phyloP scores from a whole-genome alignment of 2,329 filamentous ascomycete genomes.

The Botrytis sinoallii region DNA sequence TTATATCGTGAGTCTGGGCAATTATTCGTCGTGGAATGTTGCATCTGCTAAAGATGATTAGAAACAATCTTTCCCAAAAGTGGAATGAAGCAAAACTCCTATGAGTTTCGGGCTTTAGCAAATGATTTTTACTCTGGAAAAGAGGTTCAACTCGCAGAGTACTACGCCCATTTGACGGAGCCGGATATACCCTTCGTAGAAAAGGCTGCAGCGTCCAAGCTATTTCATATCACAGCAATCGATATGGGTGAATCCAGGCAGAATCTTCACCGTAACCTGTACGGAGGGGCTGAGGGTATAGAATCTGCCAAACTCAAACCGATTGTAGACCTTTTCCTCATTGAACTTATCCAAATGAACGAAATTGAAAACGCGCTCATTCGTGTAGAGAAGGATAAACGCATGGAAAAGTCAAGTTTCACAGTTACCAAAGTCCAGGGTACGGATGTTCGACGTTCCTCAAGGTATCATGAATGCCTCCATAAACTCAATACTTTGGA shows the following conservation, averaged over 20 bases:
- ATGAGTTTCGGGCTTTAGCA: background rate
- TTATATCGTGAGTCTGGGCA: background rate
- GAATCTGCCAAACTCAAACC: background rate
- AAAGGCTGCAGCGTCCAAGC: background rate
- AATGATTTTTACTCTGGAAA: slow-evolving; percentile 2
- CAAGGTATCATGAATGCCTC: background rate
- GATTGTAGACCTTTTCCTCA: background rate
- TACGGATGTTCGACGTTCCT: slow-evolving; percentile 9
- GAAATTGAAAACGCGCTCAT: slow-evolving; percentile 2
- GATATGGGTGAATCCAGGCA: background rate
- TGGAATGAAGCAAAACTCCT: background rate
- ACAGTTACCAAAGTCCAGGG: background rate
- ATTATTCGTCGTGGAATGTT: background rate
- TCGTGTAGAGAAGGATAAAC: background rate
- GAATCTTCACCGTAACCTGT: slow-evolving; percentile 5
- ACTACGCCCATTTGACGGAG: background rate
- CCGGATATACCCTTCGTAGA: background rate
- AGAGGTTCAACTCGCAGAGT: background rate
- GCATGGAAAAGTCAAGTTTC: background rate
- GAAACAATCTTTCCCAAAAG: background rate
- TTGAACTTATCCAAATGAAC: background rate
- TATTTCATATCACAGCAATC: background rate
- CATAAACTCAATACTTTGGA: background rate
- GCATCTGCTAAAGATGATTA: background rate
- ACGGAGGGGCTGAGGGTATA: background rate